Evolutionary conservation across 2,329 filamentous ascomycete genomes (phyloP).

Genomic region (Elsinoe fawcettii): DNA sequence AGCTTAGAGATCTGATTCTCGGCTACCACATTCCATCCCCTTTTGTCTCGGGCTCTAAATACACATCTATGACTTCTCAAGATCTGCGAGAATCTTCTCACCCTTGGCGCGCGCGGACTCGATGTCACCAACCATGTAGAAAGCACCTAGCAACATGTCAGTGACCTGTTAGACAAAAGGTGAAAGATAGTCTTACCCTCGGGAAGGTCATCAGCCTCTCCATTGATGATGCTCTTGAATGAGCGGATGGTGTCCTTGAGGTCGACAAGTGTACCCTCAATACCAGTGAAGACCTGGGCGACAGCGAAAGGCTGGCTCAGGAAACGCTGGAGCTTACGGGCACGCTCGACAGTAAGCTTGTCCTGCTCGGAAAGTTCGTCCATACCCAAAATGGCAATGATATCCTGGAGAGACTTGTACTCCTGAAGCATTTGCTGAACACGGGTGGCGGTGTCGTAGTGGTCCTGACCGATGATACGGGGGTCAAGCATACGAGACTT

Average conservation of each 20-base stretch:
- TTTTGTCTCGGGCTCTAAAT: constrained; percentile 5
- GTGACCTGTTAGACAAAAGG: not conserved
- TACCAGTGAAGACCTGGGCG: constrained; percentile 77
- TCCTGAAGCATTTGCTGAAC: constrained; percentile 99
- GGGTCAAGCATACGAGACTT: constrained; percentile 99
- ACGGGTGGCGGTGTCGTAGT: constrained; percentile 89
- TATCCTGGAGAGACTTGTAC: constrained; percentile 99
- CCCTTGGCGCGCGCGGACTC: constrained; percentile 90
- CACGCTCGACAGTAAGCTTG: constrained; percentile 99
- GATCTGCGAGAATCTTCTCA: constrained; percentile 98
- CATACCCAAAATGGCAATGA: constrained; percentile 98
- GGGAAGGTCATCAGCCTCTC: constrained; percentile 91
- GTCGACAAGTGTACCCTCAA: constrained; percentile 94
- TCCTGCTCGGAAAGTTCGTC: constrained; percentile 98
- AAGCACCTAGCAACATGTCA: constrained; percentile 43
- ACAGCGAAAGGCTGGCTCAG: constrained; percentile 98
- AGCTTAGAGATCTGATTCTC: constrained; percentile 3
- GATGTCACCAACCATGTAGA: constrained; percentile 99
- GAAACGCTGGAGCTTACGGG: constrained; percentile 99
- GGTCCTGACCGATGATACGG: constrained; percentile 94
- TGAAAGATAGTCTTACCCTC: constrained; percentile 57
- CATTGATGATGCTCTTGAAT: constrained; percentile 94
- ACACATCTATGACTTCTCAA: constrained; percentile 46
- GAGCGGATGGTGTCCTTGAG: constrained; percentile 96
- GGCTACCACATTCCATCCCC: not conserved